A percentile compares a stretch with the other conserved stretches of the same genome.
Conservation (phyloP, 2,329 filamentous ascomycete species). For the Fusarium tupiense region DNA sequence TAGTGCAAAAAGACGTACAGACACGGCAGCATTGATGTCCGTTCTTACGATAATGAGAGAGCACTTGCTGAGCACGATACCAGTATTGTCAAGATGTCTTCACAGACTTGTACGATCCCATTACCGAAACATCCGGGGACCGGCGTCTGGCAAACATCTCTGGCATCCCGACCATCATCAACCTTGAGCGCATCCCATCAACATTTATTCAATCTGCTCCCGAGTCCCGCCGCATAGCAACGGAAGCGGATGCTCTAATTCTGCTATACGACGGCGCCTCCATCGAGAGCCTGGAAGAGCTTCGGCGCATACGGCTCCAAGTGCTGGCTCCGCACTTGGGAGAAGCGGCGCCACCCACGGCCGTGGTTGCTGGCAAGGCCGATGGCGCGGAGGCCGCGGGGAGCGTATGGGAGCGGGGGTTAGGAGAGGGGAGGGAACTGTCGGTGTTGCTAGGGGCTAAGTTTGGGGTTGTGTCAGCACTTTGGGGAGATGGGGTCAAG, state of each 20-base stretch:
- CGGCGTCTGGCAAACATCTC: conserved; percentile 22
- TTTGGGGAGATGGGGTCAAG: conserved; percentile 34
- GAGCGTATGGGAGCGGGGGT: conserved; percentile 22
- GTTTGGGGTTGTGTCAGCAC: conserved; percentile 30
- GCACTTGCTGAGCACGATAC: background rate
- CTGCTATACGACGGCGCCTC: conserved; percentile 28
- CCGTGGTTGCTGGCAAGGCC: conserved; percentile 28
- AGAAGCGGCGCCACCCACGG: conserved; percentile 9
- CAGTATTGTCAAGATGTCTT: conserved; percentile 34
- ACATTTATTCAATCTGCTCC: conserved; percentile 15
- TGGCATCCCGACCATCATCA: conserved; percentile 15
- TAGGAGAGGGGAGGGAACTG: conserved; percentile 22
- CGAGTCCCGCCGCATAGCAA: conserved; percentile 13
- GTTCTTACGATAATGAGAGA: background rate
- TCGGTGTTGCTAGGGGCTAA: conserved; percentile 18
- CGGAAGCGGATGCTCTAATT: conserved; percentile 28
- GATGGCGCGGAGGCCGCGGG: conserved; percentile 24
- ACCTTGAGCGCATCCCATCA: conserved; percentile 28
- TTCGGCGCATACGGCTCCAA: conserved; percentile 16
- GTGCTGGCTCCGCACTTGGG: conserved; percentile 14
- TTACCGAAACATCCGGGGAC: conserved; percentile 27
- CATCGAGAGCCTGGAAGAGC: conserved; percentile 13
- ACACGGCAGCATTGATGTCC: background rate
- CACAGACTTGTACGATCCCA: conserved; percentile 28
- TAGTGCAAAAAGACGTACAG: background rate